Conservation (phyloP, 345 rosid species). For the Euphorbia tirucalli region DNA sequence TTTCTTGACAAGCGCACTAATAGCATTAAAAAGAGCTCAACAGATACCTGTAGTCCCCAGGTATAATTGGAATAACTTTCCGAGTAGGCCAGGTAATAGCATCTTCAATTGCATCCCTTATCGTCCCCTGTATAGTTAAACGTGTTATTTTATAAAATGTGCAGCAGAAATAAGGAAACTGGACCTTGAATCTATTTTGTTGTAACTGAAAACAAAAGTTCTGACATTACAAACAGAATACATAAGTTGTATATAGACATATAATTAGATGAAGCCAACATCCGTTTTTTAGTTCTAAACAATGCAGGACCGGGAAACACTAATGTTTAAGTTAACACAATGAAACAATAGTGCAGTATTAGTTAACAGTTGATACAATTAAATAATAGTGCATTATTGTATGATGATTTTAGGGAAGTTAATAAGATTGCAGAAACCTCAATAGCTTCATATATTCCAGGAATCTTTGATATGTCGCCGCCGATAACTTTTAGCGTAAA, state of each 20-base stretch:
- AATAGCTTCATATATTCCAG: constrained; percentile 82
- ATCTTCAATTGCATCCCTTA: constrained; percentile 89
- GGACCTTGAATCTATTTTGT: background rate
- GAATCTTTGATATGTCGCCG: constrained; percentile 87
- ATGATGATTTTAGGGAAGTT: background rate
- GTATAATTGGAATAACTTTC: constrained; percentile 92
- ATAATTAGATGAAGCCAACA: background rate
- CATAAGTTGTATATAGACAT: background rate
- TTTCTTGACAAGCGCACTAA: background rate
- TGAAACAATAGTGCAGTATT: too few species aligned
- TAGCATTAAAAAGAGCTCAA: background rate
- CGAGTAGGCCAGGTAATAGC: constrained; percentile 98
- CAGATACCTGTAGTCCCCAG: constrained; percentile 91
- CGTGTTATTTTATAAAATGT: constrained; percentile 1
- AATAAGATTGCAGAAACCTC: constrained; percentile 59
- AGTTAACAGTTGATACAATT: constrained; percentile 3
- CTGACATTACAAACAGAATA: background rate
- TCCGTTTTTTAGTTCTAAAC: background rate
- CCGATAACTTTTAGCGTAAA: constrained; percentile 87
- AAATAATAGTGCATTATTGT: background rate
- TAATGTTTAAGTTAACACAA: background rate
- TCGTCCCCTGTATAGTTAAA: constrained; percentile 65
- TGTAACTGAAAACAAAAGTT: background rate
- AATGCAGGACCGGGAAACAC: background rate
- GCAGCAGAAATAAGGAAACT: background rate